Percentiles rank a stretch among this genome's conserved stretches.
Evolutionary conservation across 2,329 filamentous ascomycete genomes (phyloP).

Genomic region (Coleophoma eucalyptorum): DNA sequence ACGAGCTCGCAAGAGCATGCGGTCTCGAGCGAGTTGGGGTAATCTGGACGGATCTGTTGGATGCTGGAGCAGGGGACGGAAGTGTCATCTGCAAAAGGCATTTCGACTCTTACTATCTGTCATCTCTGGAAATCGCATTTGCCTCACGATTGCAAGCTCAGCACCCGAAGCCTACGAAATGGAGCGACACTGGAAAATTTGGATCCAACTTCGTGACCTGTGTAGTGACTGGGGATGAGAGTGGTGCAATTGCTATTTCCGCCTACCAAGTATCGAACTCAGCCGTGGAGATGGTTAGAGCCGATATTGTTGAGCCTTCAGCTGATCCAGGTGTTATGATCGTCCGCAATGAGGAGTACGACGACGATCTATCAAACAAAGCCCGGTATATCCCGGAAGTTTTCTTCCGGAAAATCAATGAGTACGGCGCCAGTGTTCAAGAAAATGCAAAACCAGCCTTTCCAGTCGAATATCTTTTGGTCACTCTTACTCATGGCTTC

Average conservation of each 20-base stretch:
- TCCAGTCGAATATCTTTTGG: conserved; percentile 92
- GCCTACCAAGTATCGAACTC: conserved; percentile 95
- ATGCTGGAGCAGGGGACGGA: conserved; percentile 77
- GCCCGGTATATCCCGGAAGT: conserved; percentile 94
- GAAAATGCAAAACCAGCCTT: conserved; percentile 97
- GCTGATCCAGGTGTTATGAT: conserved; percentile 93
- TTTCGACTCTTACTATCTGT: conserved; percentile 85
- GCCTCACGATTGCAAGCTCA: conserved; percentile 83
- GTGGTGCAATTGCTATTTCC: conserved; percentile 82
- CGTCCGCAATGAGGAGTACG: conserved; percentile 87
- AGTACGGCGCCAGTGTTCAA: conserved; percentile 93
- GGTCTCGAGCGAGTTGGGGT: conserved; percentile 87
- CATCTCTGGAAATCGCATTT: conserved; percentile 88
- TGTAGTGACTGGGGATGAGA: conserved; percentile 87
- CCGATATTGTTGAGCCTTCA: conserved; percentile 91
- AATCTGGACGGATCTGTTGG: conserved; percentile 89
- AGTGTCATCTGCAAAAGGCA: conserved; percentile 93
- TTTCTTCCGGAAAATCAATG: conserved; percentile 92
- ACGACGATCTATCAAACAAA: conserved; percentile 63
- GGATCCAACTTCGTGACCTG: conserved; percentile 98
- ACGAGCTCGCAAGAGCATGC: conserved; percentile 76
- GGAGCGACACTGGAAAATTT: conserved; percentile 92
- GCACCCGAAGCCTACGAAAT: conserved; percentile 87
- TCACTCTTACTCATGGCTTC: conserved; percentile 95
- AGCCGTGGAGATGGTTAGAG: conserved; percentile 93